Evolutionary conservation across 1,284 basidiomycete genomes (phyloP).

Genomic region (Trichosporon sp.): DNA sequence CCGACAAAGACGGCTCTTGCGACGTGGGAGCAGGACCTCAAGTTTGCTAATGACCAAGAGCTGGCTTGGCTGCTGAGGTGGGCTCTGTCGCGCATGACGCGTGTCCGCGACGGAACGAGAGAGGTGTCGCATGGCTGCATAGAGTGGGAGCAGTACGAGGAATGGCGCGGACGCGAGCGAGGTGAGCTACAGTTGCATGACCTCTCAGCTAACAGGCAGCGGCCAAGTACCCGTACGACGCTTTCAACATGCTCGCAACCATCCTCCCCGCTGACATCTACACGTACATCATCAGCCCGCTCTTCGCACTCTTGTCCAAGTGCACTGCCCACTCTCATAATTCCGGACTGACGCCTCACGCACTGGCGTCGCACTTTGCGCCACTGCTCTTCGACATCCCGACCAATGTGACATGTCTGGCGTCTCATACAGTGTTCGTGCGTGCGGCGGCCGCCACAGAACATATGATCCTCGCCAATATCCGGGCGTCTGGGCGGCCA

Average conservation of each 20-base stretch:
- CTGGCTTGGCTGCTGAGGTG: conserved; percentile 79
- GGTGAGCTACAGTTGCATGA: conserved; percentile 52
- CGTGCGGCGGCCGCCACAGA: conserved; percentile 76
- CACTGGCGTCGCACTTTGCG: conserved; percentile 79
- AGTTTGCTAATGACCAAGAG: conserved; percentile 74
- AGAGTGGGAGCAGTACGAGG: conserved; percentile 69
- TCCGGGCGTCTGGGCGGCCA: conserved; percentile 64
- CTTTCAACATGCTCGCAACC: conserved; percentile 57
- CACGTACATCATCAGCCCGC: conserved; percentile 58
- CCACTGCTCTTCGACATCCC: conserved; percentile 65
- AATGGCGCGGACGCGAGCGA: conserved; percentile 69
- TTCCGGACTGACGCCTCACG: conserved; percentile 77
- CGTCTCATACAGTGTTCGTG: conserved; percentile 72
- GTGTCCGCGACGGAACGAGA: conserved; percentile 49
- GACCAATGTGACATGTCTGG: conserved; percentile 59
- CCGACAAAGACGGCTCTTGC: conserved; percentile 26
- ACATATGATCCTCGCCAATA: conserved; percentile 75
- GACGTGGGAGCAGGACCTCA: conserved; percentile 67
- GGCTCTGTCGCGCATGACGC: conserved; percentile 70
- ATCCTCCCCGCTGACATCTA: conserved; percentile 51
- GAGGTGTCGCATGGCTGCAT: conserved; percentile 62
- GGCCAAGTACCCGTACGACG: conserved; percentile 60
- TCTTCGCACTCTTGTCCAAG: conserved; percentile 68
- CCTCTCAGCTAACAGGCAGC: conserved; percentile 51
- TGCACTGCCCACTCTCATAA: conserved; percentile 70